Conservation (phyloP, 768 basidiomycete genomes). For the Agaricus blazei region DNA sequence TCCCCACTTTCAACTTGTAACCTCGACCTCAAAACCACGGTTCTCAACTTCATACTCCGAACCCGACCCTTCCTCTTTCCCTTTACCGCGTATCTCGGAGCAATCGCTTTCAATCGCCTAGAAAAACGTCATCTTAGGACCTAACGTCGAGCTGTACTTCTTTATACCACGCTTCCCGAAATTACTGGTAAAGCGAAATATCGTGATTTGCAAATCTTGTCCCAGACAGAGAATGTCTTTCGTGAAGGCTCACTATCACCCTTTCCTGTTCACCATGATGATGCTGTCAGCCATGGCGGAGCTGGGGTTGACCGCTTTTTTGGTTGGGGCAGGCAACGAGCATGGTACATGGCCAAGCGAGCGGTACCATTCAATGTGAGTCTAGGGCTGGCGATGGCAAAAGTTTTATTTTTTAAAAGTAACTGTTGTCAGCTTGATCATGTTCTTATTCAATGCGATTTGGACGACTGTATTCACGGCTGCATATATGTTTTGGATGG, state of each 20-base stretch:
- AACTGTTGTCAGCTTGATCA: conserved; percentile 36
- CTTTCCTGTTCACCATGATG: conserved; percentile 60
- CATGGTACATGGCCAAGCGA: conserved; percentile 53
- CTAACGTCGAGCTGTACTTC: neutral
- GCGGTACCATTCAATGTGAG: conserved; percentile 62
- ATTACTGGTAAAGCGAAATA: neutral
- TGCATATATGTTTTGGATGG: conserved; percentile 67
- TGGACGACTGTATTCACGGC: conserved; percentile 75
- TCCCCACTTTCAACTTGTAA: neutral
- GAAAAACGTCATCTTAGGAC: neutral
- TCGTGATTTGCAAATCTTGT: conserved; percentile 4
- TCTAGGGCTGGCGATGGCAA: conserved; percentile 11
- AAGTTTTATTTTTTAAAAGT: neutral
- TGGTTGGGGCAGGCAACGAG: conserved; percentile 66
- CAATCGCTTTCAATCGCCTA: neutral
- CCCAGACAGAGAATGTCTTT: conserved; percentile 27
- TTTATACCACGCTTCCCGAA: neutral
- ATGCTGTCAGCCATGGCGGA: conserved; percentile 64
- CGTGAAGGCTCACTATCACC: conserved; percentile 53
- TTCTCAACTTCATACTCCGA: neutral
- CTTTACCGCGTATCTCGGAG: neutral
- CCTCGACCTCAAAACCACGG: neutral
- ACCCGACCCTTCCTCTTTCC: neutral
- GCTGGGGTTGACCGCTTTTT: conserved; percentile 68
- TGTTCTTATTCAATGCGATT: conserved; percentile 58